Conservation (phyloP, 805 yeast species). For the Spathaspora gorwiae region DNA sequence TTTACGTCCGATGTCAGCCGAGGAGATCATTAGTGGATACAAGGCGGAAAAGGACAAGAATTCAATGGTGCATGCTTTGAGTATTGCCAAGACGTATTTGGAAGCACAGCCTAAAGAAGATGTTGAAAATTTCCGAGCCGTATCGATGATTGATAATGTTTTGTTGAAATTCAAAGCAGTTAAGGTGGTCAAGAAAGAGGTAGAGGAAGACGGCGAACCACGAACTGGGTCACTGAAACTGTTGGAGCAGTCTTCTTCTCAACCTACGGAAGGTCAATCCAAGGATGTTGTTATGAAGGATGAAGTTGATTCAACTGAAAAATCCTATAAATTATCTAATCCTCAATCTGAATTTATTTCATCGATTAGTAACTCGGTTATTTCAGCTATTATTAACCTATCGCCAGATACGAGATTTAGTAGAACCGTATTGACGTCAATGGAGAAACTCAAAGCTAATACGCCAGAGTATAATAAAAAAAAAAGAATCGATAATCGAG, state of each 20-base stretch:
- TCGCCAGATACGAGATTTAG: slow-evolving; percentile 15
- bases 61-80: slow-evolving; percentile 25
- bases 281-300: slow-evolving; percentile 4
- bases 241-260: no score
- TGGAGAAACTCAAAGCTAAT: slow-evolving; percentile 24
- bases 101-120: slow-evolving; percentile 10
- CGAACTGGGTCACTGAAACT: no score
- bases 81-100: slow-evolving; percentile 29
- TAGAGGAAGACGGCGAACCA: background rate
- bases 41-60: slow-evolving; percentile 16
- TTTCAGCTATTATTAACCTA: slow-evolving; percentile 21
- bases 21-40: slow-evolving; percentile 19
- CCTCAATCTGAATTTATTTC: slow-evolving; percentile 9
- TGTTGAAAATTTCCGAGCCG: slow-evolving; percentile 14
- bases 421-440: slow-evolving; percentile 10
- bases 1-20: slow-evolving; percentile 11
- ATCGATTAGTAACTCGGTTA: slow-evolving; percentile 15
- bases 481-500: slow-evolving; percentile 63
- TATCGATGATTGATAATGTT: slow-evolving; percentile 20
- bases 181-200: background rate
- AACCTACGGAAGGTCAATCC: background rate
- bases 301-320: background rate
- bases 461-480: slow-evolving; percentile 48
- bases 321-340: background rate
- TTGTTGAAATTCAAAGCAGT: slow-evolving; percentile 13